These are phyloP conservation scores for Hymenoscyphus fraxineus DNA, from an alignment of 2,329 filamentous ascomycete genomes.

Conservation along the genomic window DNA sequence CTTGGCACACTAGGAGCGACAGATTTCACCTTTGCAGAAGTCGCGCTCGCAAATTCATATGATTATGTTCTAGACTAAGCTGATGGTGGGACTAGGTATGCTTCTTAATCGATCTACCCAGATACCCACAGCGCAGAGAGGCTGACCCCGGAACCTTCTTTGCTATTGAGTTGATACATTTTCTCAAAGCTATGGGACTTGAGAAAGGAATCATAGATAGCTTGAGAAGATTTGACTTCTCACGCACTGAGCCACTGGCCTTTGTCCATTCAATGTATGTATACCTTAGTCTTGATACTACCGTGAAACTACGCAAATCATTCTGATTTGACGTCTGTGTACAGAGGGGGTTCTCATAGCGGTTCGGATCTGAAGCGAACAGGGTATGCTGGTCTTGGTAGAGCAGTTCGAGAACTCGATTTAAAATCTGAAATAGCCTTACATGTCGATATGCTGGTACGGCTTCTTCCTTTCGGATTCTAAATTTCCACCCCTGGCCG, in stretches of 20 bases:
- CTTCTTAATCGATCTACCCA: conserved; percentile 89
- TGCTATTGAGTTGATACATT: conserved; percentile 65
- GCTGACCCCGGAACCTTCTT: conserved; percentile 49
- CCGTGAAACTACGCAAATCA: not conserved
- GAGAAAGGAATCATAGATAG: conserved; percentile 63
- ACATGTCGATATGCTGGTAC: conserved; percentile 69
- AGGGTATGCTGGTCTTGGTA: conserved; percentile 72
- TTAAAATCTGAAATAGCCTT: conserved; percentile 53
- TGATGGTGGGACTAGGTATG: conserved; percentile 51
- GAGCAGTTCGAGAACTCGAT: conserved; percentile 60
- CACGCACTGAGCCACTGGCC: conserved; percentile 63
- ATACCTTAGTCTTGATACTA: conserved; percentile 4
- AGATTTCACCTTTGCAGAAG: not conserved
- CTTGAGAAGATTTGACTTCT: conserved; percentile 77
- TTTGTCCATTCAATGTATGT: conserved; percentile 84
- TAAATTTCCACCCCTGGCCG: conserved; percentile 1
- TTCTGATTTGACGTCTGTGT: not conserved
- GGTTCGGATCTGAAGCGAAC: conserved; percentile 49
- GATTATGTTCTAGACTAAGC: conserved; percentile 8
- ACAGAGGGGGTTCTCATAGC: conserved; percentile 53
- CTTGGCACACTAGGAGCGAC: not conserved
- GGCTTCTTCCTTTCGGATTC: conserved; percentile 29
- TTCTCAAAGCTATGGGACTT: conserved; percentile 64
- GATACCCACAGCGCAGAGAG: conserved; percentile 30
- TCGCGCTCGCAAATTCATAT: not conserved